phyloP scores from a whole-genome alignment of 2,329 filamentous ascomycete genomes.

The Phyllosticta paracitricarpa region DNA sequence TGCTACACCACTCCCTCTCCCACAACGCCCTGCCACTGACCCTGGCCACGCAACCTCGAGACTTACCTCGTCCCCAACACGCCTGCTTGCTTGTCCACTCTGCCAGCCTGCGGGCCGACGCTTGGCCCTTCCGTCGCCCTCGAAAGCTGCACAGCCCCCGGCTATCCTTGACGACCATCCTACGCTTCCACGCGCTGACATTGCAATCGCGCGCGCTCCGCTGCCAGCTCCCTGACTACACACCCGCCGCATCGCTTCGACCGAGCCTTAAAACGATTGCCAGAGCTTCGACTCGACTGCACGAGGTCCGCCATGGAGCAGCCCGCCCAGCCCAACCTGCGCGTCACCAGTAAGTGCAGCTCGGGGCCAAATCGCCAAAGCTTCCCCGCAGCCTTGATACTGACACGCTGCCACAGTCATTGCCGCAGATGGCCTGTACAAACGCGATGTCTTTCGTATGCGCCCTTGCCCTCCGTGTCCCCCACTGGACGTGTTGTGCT shows the following conservation, averaged over 20 bases:
- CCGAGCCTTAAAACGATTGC: neutral
- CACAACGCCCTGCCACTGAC: neutral
- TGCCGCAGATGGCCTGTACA: constrained; percentile 95
- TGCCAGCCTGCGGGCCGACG: constrained; percentile 8
- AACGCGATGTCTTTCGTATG: constrained; percentile 95
- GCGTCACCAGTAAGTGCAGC: constrained; percentile 70
- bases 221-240: constrained; percentile 4
- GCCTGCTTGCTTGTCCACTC: neutral
- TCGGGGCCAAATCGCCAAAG: constrained; percentile 4
- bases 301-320: constrained; percentile 30
- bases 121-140: constrained; percentile 9
- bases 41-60: constrained; percentile 8
- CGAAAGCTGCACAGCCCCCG: constrained; percentile 10
- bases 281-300: neutral
- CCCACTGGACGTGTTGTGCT: constrained; percentile 15
- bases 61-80: constrained; percentile 1
- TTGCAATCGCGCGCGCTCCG: constrained; percentile 8
- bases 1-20: neutral
- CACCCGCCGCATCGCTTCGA: neutral
- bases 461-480: constrained; percentile 29
- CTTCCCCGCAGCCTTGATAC: constrained; percentile 10
- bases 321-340: constrained; percentile 62
- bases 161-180: constrained; percentile 11
- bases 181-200: constrained; percentile 10
- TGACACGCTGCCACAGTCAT: constrained; percentile 58